Conservation (phyloP, 2,329 filamentous ascomycete genomes). For the Botrytis fabae region DNA sequence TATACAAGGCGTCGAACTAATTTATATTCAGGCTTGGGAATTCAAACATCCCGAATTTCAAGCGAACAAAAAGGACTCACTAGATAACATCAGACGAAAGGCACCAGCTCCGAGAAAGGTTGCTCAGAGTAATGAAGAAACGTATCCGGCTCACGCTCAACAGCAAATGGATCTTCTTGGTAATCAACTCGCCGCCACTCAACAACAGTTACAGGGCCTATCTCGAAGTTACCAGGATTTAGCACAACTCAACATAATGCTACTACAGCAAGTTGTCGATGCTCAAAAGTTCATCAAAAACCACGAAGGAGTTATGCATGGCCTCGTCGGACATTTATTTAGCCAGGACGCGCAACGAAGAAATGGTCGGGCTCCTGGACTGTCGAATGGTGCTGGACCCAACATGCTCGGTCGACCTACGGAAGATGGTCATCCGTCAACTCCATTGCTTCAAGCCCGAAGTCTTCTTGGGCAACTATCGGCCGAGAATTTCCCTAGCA, state of each 20-base stretch:
- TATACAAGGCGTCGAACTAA: slow-evolving; percentile 22
- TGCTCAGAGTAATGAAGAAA: slow-evolving; percentile 59
- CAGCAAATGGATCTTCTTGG: slow-evolving; percentile 90
- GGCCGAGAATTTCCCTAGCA: slow-evolving; percentile 63
- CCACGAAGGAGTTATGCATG: slow-evolving; percentile 70
- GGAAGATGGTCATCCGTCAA: slow-evolving; percentile 62
- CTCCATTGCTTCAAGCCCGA: slow-evolving; percentile 66
- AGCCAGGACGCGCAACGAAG: slow-evolving; percentile 63
- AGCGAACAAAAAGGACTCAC: slow-evolving; percentile 89
- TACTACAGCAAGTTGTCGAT: slow-evolving; percentile 61
- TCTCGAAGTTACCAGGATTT: slow-evolving; percentile 84
- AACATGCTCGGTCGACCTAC: slow-evolving; percentile 32
- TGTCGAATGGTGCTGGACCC: slow-evolving; percentile 42
- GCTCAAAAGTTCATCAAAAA: slow-evolving; percentile 65
- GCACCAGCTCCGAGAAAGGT: slow-evolving; percentile 86
- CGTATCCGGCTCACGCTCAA: slow-evolving; percentile 58
- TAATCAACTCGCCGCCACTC: slow-evolving; percentile 83
- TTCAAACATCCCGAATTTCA: slow-evolving; percentile 98
- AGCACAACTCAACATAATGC: slow-evolving; percentile 59
- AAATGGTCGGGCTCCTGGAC: slow-evolving; percentile 53
- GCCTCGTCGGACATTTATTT: slow-evolving; percentile 68
- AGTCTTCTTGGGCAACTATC: slow-evolving; percentile 66
- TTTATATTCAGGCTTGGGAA: slow-evolving; percentile 73
- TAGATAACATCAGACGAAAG: slow-evolving; percentile 95
- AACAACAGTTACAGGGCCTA: slow-evolving; percentile 86